phyloP scores from a whole-genome alignment of 768 basidiomycete species.

The Panaeolus papilionaceus region DNA sequence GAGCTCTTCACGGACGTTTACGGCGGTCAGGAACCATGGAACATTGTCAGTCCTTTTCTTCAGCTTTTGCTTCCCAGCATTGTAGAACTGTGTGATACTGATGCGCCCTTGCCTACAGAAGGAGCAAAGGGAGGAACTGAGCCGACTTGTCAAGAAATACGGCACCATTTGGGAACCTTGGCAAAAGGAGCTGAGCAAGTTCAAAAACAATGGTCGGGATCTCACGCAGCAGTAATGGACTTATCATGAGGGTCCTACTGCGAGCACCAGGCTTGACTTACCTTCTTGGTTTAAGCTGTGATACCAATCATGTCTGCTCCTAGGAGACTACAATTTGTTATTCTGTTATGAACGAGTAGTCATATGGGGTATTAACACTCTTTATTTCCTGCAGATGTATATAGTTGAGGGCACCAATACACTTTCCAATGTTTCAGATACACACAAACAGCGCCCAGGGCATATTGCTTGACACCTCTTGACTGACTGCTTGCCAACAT shows the following conservation, averaged over 20 bases:
- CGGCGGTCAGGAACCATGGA: slow-evolving; percentile 85
- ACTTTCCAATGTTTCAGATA: too few relatives aligned
- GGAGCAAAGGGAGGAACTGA: slow-evolving; percentile 86
- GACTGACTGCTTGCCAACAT: too few relatives aligned
- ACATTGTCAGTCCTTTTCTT: slow-evolving; percentile 62
- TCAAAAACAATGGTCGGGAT: slow-evolving; percentile 75
- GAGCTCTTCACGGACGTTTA: slow-evolving; percentile 91
- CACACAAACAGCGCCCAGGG: neutral
- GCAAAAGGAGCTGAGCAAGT: slow-evolving; percentile 78
- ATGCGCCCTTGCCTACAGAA: slow-evolving; percentile 47
- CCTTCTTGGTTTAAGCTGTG: neutral
- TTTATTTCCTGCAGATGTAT: neutral
- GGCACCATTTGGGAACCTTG: slow-evolving; percentile 89
- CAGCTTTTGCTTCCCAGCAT: slow-evolving; percentile 9
- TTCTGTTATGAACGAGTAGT: neutral
- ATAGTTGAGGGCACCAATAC: neutral
- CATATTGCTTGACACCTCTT: too few relatives aligned
- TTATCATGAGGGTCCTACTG: slow-evolving; percentile 9
- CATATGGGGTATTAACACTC: neutral
- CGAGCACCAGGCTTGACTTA: neutral
- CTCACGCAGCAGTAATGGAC: slow-evolving; percentile 37
- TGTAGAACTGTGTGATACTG: neutral
- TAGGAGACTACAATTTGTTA: neutral
- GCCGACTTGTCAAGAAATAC: slow-evolving; percentile 79
- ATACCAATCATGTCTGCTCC: neutral